phyloP scores from a whole-genome alignment of 768 basidiomycete species.

The Termitomyces sp. region DNA sequence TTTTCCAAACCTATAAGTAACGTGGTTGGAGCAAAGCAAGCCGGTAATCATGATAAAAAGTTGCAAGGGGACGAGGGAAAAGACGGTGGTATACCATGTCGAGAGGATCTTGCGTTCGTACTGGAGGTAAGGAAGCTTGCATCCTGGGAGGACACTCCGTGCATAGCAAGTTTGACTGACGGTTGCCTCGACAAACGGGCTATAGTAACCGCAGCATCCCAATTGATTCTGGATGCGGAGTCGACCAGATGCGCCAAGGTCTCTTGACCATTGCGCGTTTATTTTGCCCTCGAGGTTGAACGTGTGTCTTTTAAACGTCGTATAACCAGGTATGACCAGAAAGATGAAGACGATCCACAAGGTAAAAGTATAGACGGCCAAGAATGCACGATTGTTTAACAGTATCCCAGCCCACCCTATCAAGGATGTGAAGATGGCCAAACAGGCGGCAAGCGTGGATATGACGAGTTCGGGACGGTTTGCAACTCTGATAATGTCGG shows the following conservation, averaged over 20 bases:
- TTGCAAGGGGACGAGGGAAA: conserved; percentile 66
- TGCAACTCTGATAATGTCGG: conserved; percentile 69
- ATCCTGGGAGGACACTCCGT: conserved; percentile 65
- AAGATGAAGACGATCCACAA: conserved; percentile 72
- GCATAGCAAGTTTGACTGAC: conserved; percentile 71
- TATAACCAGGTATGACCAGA: conserved; percentile 71
- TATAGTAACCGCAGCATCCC: conserved; percentile 77
- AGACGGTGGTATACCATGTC: conserved; percentile 63
- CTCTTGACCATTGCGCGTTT: conserved; percentile 70
- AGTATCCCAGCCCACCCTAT: conserved; percentile 78
- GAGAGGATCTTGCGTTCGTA: conserved; percentile 52
- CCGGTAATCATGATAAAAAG: conserved; percentile 56
- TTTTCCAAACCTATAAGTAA: conserved; percentile 85
- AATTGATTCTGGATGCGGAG: conserved; percentile 70
- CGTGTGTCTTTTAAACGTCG: conserved; percentile 66
- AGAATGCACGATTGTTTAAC: conserved; percentile 80
- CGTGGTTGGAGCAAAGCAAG: conserved; percentile 74
- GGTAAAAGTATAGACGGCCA: conserved; percentile 72
- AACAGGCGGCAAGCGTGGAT: conserved; percentile 59
- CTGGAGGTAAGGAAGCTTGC: conserved; percentile 58
- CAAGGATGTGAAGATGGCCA: conserved; percentile 60
- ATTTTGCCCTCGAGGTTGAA: conserved; percentile 83
- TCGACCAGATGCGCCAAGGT: conserved; percentile 54
- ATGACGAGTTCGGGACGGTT: conserved; percentile 65
- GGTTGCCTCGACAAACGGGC: conserved; percentile 77